These are phyloP conservation scores for Heliamphora exappendiculata DNA, from an alignment of 148 eudicot species.

Conservation along the genomic window DNA sequence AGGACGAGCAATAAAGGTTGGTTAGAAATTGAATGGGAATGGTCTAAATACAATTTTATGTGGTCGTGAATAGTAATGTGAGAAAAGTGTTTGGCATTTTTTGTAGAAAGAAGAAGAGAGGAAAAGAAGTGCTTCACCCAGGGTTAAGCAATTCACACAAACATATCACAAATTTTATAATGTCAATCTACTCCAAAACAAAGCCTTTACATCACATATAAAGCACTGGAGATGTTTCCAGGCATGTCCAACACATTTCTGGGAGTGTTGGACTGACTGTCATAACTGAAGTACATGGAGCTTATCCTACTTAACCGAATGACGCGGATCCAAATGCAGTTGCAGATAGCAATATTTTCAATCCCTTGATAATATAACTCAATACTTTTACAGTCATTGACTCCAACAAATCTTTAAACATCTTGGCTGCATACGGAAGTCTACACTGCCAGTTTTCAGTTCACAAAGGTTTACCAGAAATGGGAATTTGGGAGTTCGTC, in stretches of 20 bases:
- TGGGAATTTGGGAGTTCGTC: conserved; percentile 28
- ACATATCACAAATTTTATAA: no score
- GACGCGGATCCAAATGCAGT: neutral
- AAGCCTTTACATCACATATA: neutral
- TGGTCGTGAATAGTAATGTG: no score
- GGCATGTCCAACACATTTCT: neutral
- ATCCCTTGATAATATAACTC: neutral
- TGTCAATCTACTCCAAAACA: neutral
- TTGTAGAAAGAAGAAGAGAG: neutral
- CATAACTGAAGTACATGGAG: neutral
- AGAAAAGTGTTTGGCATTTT: neutral
- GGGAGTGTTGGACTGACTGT: neutral
- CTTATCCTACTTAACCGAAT: neutral
- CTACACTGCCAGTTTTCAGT: neutral
- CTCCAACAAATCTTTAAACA: neutral
- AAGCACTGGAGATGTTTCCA: no score
- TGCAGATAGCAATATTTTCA: no score
- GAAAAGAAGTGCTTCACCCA: neutral
- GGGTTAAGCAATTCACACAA: no score
- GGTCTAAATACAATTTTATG: no score
- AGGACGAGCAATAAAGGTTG: no score
- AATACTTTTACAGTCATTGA: neutral
- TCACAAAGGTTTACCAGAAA: conserved; percentile 40
- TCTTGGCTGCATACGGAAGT: neutral
- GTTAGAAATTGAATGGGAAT: no score